Conservation (phyloP, 352 stramenopile species). For the Phytophthora hibernalis region DNA sequence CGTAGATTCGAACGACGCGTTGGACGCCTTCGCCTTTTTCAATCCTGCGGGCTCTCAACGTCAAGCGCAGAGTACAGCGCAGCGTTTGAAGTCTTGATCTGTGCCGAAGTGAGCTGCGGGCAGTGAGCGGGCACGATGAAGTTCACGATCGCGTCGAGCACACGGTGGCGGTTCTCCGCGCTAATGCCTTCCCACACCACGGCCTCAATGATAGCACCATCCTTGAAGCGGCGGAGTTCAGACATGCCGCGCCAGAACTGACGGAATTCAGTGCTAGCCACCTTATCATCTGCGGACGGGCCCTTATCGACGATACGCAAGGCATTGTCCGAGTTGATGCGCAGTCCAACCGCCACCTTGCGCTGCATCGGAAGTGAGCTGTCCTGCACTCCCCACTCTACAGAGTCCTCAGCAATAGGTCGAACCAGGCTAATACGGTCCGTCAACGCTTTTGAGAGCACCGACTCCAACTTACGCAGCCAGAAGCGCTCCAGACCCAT, state of each 20-base stretch:
- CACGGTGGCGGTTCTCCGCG: conserved; percentile 69
- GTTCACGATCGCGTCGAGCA: conserved; percentile 80
- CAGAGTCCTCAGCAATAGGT: conserved; percentile 46
- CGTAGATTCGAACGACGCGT: conserved; percentile 70
- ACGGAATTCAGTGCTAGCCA: conserved; percentile 74
- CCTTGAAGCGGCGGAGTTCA: conserved; percentile 91
- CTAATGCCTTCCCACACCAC: conserved; percentile 89
- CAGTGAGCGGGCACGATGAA: conserved; percentile 78
- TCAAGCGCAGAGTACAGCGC: conserved; percentile 75
- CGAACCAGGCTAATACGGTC: conserved; percentile 76
- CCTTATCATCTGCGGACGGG: conserved; percentile 84
- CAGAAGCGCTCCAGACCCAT: conserved; percentile 79
- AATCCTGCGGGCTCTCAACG: conserved; percentile 51
- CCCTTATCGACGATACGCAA: conserved; percentile 91
- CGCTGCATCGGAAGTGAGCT: conserved; percentile 43
- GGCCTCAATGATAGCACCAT: conserved; percentile 89
- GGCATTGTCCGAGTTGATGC: conserved; percentile 80
- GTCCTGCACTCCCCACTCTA: conserved; percentile 64
- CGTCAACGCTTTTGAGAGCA: conserved; percentile 66
- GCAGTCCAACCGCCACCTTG: conserved; percentile 81
- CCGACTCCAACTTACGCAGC: conserved; percentile 54
- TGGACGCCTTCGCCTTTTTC: conserved; percentile 45
- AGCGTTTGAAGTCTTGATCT: conserved; percentile 82
- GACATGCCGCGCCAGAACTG: conserved; percentile 90
- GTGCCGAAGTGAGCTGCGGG: conserved; percentile 49